Evolutionary conservation across 2,329 filamentous ascomycete genomes (phyloP), one percentile per base, ranked within the genome.

Genomic region (Didymella sp.): DNA sequence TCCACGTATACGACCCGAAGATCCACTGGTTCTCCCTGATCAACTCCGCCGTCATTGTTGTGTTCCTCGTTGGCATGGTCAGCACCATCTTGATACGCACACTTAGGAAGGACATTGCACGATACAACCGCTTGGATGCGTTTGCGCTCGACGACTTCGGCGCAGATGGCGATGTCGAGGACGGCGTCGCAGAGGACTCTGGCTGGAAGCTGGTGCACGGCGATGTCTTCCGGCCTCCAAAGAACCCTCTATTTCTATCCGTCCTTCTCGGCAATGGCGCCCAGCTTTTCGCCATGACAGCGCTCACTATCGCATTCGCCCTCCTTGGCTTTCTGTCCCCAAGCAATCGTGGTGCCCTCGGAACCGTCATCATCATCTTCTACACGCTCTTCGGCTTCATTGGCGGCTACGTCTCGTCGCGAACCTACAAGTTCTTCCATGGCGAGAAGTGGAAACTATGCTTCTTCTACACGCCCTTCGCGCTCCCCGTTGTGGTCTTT

Each of bases 21-120:
- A 98, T 99, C 68, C 95, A 99, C 77, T 99, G 95, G 95, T 96
- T 98, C 81, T 97, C 93, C 58, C 87, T 99, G 46, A 90, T 98
- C 78, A 96, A 96, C 78, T 97, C 93, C 31, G 91, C 95, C 46
- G 88, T 98, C 41, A 96, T 99, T 60, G 93, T 99, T 47, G 84
- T 96, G 45, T 95, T 98, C 77, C 82, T 98, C 37, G 88, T 94
- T 31, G 86, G 92, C 42, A 96, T 95, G 68, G 95, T 99, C 62
- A 89, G 89, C 77, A 96, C 93, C n/a, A 91, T 98, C 43, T 83
- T 99, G 15, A 82, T 96, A 53, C 87, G 94, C 51, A 92, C 94
- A 1, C 81, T 99, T 57, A 90, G 88, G 77, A 97, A 96, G 81
- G 95, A 99, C 73, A 97, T 99, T 76, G 92, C 92, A 27, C 85